These are phyloP conservation scores for Rosa hybrid DNA, from an alignment of 331 rosid genomes.

Conservation along the genomic window DNA sequence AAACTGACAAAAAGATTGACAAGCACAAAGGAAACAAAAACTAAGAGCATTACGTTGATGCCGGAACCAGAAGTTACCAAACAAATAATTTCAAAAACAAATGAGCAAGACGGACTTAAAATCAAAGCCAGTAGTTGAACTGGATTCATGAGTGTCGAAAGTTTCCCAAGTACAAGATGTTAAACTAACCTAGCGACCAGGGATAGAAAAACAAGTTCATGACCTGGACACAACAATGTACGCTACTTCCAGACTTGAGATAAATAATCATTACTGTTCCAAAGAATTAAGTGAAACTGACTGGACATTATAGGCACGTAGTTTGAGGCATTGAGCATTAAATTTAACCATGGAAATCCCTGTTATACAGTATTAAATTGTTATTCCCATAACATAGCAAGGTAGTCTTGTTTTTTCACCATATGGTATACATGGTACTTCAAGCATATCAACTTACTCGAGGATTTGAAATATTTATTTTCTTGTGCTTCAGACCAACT, in stretches of 20 bases:
- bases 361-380: not conserved
- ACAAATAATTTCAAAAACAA: not conserved
- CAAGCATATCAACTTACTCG: conserved; percentile 68
- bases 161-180: not conserved
- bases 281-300: not conserved
- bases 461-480: conserved; percentile 90
- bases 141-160: not conserved
- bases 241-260: not conserved
- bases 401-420: not conserved
- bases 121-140: not conserved
- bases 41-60: not conserved
- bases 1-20: not conserved
- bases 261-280: not conserved
- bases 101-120: not conserved
- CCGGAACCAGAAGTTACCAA: not conserved
- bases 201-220: not conserved
- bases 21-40: not conserved
- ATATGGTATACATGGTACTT: not conserved
- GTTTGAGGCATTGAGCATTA: conserved; percentile 6
- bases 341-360: not conserved
- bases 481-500: conserved; percentile 95
- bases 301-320: not conserved
- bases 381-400: not conserved
- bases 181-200: not conserved
- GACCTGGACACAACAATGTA: not conserved